Percentiles rank a stretch among this genome's conserved stretches.
phyloP scores from a whole-genome alignment of 164 flowering plant species.

The Magnolia sinica region DNA sequence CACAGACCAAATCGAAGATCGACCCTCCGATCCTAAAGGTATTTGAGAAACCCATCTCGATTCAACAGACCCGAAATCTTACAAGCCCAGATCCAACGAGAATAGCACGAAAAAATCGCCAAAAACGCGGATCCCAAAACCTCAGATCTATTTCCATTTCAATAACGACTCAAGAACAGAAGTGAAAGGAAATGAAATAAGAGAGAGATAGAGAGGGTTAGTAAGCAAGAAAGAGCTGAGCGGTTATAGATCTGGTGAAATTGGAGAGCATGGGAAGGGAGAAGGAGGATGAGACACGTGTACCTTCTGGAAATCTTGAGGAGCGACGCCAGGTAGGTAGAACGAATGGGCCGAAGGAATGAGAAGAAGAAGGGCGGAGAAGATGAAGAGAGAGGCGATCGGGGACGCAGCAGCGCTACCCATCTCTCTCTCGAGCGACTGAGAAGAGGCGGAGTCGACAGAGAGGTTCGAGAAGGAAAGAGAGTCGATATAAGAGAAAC shows the following conservation, averaged over 20 bases:
- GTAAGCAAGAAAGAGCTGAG: too few relatives aligned
- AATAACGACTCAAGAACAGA: neutral
- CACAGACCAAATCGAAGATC: neutral
- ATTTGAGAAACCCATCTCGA: neutral
- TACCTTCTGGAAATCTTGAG: conserved; percentile 47
- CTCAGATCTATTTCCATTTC: conserved; percentile 11
- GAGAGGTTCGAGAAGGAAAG: neutral
- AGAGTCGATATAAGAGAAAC: neutral
- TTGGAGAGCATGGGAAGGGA: neutral
- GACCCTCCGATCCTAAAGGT: neutral
- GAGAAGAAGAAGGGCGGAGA: conserved; percentile 18
- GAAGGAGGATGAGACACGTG: neutral
- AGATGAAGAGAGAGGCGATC: conserved; percentile 1
- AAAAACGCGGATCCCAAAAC: conserved; percentile 8
- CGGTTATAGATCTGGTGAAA: neutral
- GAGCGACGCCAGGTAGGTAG: conserved; percentile 58
- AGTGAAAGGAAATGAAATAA: neutral
- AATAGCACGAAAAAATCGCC: neutral
- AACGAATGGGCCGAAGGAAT: conserved; percentile 26
- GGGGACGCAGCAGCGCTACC: neutral
- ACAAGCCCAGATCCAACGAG: neutral
- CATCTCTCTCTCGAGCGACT: conserved; percentile 7
- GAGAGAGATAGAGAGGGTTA: neutral
- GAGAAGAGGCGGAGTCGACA: neutral
- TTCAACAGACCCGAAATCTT: neutral